These are phyloP conservation scores for Bombardia bombarda DNA, from an alignment of 495 filamentous ascomycete genomes.

Conservation along the genomic window DNA sequence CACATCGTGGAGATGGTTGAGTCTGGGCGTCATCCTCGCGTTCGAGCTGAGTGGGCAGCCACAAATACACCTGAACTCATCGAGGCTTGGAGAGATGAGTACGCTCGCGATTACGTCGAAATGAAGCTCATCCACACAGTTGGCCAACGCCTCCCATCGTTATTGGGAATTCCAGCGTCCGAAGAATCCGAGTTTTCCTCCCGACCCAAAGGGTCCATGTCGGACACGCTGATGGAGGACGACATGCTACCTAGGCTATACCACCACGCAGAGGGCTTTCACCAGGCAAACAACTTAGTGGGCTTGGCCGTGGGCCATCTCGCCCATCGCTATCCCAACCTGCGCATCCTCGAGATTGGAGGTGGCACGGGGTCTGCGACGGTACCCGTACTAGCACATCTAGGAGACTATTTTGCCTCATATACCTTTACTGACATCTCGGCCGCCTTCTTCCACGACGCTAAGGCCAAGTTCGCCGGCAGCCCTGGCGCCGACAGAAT, in stretches of 20 bases:
- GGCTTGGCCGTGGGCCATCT: conserved; percentile 25
- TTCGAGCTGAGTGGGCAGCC: not conserved
- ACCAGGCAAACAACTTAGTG: conserved; percentile 11
- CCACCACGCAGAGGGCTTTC: conserved; percentile 18
- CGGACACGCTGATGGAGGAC: conserved; percentile 31
- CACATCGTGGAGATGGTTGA: not conserved
- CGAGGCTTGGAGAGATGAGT: not conserved
- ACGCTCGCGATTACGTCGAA: not conserved
- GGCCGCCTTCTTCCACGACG: conserved; percentile 23
- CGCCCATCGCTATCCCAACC: conserved; percentile 31
- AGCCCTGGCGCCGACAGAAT: conserved; percentile 21
- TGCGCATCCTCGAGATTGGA: conserved; percentile 45
- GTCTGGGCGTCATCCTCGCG: not conserved
- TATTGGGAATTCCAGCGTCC: conserved; percentile 1
- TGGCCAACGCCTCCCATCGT: conserved; percentile 16
- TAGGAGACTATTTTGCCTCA: not conserved
- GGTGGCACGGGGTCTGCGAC: conserved; percentile 29
- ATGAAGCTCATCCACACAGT: conserved; percentile 12
- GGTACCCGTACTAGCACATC: not conserved
- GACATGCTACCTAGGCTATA: conserved; percentile 34
- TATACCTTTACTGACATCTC: conserved; percentile 46
- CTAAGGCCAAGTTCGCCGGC: not conserved
- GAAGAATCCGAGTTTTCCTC: conserved; percentile 16
- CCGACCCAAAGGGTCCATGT: conserved; percentile 24
- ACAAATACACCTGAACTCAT: not conserved